Evolutionary conservation across 2,329 filamentous ascomycete genomes (phyloP).

Genomic region (Aureobasidium sp.): DNA sequence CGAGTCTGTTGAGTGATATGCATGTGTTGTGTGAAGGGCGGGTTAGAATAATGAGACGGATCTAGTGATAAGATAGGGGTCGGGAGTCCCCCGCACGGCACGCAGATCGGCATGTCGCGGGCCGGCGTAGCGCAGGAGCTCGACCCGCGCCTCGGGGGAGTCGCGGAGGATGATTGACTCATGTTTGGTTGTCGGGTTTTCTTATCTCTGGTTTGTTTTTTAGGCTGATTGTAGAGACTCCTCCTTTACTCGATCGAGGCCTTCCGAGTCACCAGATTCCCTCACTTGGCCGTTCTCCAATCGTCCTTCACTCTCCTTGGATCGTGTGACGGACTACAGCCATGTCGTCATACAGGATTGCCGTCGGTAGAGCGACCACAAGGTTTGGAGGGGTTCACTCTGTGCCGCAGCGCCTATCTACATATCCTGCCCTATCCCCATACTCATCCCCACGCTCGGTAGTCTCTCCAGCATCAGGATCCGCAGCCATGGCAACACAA

Average conservation of each 20-base stretch:
- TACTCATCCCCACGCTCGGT: neutral
- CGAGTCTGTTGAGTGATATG: neutral
- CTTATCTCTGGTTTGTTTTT: conserved; percentile 3
- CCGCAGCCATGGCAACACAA: conserved; percentile 3
- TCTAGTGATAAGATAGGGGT: neutral
- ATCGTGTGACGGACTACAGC: neutral
- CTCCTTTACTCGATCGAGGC: neutral
- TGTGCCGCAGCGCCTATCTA: conserved; percentile 9
- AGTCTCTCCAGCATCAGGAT: neutral
- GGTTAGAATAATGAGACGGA: neutral
- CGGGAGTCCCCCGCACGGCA: neutral
- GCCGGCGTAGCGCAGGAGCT: neutral
- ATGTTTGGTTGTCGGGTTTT: neutral
- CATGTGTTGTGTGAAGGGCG: neutral
- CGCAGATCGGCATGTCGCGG: neutral
- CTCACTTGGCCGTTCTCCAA: neutral
- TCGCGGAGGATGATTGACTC: conserved; percentile 2
- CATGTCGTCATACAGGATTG: conserved; percentile 14
- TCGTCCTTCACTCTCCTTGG: neutral
- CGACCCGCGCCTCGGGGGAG: neutral
- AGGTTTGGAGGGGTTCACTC: neutral
- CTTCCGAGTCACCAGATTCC: neutral
- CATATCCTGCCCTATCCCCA: conserved; percentile 1
- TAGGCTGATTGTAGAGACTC: conserved; percentile 8
- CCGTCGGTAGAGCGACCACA: conserved; percentile 1